phyloP scores from a whole-genome alignment of 768 basidiomycete species.

The Lyophyllum decastes region DNA sequence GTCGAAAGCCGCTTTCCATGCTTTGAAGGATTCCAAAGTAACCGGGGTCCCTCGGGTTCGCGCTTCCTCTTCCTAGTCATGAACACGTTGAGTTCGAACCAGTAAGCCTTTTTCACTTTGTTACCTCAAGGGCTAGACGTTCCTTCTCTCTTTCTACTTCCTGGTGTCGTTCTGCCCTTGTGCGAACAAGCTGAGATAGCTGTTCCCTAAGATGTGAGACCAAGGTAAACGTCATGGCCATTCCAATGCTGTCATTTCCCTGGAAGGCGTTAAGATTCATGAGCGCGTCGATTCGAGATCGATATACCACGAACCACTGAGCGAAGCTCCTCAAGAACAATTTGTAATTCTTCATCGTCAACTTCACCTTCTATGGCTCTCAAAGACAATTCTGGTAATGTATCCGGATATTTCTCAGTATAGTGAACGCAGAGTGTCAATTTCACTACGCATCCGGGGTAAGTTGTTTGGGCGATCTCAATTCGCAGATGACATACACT shows the following conservation, averaged over 20 bases:
- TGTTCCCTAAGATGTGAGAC: constrained; percentile 83
- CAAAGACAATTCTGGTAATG: constrained; percentile 71
- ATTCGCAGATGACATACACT: constrained; percentile 40
- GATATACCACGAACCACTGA: constrained; percentile 47
- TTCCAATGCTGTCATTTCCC: constrained; percentile 87
- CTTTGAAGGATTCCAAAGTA: constrained; percentile 75
- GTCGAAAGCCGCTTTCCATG: constrained; percentile 84
- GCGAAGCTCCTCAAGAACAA: constrained; percentile 57
- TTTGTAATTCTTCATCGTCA: constrained; percentile 54
- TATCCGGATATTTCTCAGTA: constrained; percentile 82
- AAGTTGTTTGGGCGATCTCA: constrained; percentile 14
- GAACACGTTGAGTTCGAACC: constrained; percentile 3
- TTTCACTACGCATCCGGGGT: constrained; percentile 53
- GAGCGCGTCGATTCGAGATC: constrained; percentile 3
- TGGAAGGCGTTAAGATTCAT: constrained; percentile 25
- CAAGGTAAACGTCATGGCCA: constrained; percentile 98
- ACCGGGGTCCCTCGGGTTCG: constrained; percentile 92
- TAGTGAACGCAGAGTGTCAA: constrained; percentile 76
- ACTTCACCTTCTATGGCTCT: constrained; percentile 61
- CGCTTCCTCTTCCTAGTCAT: constrained; percentile 77
- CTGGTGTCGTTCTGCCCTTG: constrained; percentile 55
- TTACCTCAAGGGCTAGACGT: constrained; percentile 74
- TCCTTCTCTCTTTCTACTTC: constrained; percentile 74
- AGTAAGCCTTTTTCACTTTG: neutral
- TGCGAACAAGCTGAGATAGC: constrained; percentile 61